phyloP scores from a whole-genome alignment of 345 rosid species.

The Physaria fendleri region DNA sequence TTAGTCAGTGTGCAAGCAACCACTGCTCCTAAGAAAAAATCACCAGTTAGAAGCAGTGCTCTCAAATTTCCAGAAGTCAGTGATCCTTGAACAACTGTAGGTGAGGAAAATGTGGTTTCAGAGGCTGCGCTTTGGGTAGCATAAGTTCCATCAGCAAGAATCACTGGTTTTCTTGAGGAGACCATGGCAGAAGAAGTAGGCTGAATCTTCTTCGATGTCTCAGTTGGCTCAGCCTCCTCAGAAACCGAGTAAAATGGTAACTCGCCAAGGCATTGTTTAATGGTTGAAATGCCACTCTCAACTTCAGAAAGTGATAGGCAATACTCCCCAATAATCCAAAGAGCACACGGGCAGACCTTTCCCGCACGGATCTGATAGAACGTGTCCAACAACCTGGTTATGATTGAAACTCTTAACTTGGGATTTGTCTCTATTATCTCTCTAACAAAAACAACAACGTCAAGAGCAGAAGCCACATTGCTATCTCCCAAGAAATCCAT shows the following conservation, averaged over 20 bases:
- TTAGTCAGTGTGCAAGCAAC: constrained; percentile 88
- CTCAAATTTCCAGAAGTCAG: constrained; percentile 65
- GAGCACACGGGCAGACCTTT: constrained; percentile 82
- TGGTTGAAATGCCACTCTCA: constrained; percentile 70
- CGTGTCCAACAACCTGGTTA: constrained; percentile 74
- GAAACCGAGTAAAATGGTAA: constrained; percentile 66
- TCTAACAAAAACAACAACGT: constrained; percentile 69
- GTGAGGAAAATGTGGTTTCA: constrained; percentile 76
- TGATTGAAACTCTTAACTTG: constrained; percentile 73
- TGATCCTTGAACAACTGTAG: constrained; percentile 71
- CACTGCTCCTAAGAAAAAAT: constrained; percentile 97
- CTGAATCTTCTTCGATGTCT: constrained; percentile 51
- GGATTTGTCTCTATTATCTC: constrained; percentile 87
- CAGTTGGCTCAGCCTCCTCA: constrained; percentile 64
- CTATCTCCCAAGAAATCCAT: constrained; percentile 91
- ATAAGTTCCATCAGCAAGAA: constrained; percentile 90
- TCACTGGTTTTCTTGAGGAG: constrained; percentile 75
- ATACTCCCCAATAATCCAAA: constrained; percentile 91
- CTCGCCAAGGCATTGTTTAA: constrained; percentile 86
- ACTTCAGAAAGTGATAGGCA: constrained; percentile 85
- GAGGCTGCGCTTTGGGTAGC: constrained; percentile 93
- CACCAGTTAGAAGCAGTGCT: constrained; percentile 87
- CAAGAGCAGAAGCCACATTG: constrained; percentile 86
- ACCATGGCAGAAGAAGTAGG: constrained; percentile 49
- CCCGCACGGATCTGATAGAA: constrained; percentile 89